These are phyloP conservation scores for Grosmannia penicillata DNA, from an alignment of 2,329 filamentous ascomycete species.

Conservation along the genomic window DNA sequence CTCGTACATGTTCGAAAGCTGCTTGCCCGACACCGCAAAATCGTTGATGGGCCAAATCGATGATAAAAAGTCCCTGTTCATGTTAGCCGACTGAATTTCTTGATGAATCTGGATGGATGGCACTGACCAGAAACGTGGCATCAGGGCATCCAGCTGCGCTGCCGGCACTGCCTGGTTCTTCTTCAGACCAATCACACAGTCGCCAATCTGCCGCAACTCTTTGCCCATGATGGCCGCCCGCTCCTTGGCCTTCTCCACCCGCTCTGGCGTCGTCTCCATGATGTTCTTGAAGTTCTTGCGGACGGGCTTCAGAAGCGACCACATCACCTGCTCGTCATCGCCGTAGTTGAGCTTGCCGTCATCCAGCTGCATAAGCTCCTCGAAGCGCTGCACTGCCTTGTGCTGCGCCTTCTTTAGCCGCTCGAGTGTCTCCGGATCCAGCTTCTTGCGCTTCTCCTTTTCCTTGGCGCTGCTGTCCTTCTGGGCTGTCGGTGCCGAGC, in stretches of 20 bases:
- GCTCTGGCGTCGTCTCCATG: constrained; percentile 18
- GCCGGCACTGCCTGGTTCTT: constrained; percentile 16
- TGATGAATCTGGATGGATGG: neutral
- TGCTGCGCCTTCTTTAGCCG: constrained; percentile 18
- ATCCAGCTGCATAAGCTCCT: constrained; percentile 21
- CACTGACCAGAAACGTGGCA: constrained; percentile 22
- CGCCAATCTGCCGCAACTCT: constrained; percentile 21
- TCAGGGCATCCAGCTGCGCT: constrained; percentile 18
- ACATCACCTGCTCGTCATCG: constrained; percentile 21
- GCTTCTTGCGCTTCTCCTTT: constrained; percentile 21
- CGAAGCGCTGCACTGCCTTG: constrained; percentile 21
- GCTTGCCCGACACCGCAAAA: constrained; percentile 20
- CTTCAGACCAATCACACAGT: constrained; percentile 19
- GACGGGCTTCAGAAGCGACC: constrained; percentile 23
- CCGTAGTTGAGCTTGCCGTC: constrained; percentile 19
- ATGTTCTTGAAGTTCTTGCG: constrained; percentile 22
- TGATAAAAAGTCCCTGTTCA: constrained; percentile 21
- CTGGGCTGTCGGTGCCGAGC: constrained; percentile 12
- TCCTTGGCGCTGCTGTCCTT: constrained; percentile 20
- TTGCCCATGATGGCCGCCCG: constrained; percentile 21
- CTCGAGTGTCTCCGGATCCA: constrained; percentile 21
- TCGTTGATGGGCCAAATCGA: constrained; percentile 24
- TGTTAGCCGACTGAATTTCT: neutral
- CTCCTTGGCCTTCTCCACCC: constrained; percentile 18
- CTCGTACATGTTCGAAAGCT: constrained; percentile 21